These are phyloP conservation scores for Erysimum cheiri DNA, from an alignment of 441 rosid species.

Conservation along the genomic window DNA sequence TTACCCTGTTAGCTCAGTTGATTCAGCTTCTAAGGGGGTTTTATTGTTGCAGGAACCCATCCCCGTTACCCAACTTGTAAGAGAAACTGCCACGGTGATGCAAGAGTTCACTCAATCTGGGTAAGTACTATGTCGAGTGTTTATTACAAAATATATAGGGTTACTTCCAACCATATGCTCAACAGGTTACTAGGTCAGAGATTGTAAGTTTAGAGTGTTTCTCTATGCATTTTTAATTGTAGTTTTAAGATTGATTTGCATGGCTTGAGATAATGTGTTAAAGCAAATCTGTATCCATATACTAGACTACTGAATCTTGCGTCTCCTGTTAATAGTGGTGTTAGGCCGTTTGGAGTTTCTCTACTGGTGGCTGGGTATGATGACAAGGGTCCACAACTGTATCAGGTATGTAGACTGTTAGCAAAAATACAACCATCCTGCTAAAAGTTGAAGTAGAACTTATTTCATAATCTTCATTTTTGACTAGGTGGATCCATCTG, in stretches of 20 bases:
- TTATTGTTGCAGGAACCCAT: conserved; percentile 68
- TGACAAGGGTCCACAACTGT: conserved; percentile 60
- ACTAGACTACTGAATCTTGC: not conserved
- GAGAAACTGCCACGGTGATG: conserved; percentile 95
- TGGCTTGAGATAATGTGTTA: not conserved
- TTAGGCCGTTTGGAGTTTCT: conserved; percentile 63
- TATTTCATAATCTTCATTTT: conserved; percentile 9
- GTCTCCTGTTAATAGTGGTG: conserved; percentile 46
- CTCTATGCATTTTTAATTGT: not conserved
- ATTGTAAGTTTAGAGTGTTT: conserved; percentile 5
- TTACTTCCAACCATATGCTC: not conserved
- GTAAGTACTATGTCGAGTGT: conserved; percentile 46
- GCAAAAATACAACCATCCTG: not conserved
- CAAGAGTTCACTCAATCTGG: conserved; percentile 96
- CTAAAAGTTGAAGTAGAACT: not conserved
- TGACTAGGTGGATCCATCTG: conserved; percentile 91
- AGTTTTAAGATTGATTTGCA: not conserved
- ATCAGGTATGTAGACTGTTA: conserved; percentile 48
- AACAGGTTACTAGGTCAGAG: conserved; percentile 9
- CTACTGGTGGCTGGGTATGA: conserved; percentile 54
- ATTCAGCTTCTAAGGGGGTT: conserved; percentile 10
- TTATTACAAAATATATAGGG: not conserved
- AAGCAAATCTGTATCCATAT: not conserved
- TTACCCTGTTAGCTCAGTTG: not conserved
- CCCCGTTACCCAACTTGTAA: conserved; percentile 90